Base-by-base conservation (phyloP, 2,329 filamentous ascomycete genomes). In the Whalleya microplaca region DNA sequence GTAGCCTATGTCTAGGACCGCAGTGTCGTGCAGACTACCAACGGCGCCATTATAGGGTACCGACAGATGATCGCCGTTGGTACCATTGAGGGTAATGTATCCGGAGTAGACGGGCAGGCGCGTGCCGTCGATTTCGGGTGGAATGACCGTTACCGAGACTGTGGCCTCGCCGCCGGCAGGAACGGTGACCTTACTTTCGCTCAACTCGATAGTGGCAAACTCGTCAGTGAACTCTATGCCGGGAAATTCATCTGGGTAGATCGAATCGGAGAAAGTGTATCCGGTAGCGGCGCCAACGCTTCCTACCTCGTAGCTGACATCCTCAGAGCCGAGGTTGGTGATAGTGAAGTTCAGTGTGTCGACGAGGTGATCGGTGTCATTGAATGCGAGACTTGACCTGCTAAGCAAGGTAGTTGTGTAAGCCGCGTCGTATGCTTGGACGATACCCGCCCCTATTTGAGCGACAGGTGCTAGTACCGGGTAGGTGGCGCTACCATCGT, bases 401-500 rank as follows among this genome's bases (percentile, higher is more conserved):
- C 78, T 80, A 19, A 88, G 72, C 12, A 83, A 65, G 2, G 80
- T 79, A 2, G 76, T 82, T 16, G 80, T 74, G 62, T 81, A 78
- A 5, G 84, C 82, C 2, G 84, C 83, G 54, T 86, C 81, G 59
- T 81, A 81, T 3, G 83, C 85, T 62, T 86, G 82, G 47, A 88
- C 73, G 12, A 87, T 73, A 40, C 86, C 86, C 23, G 72, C 80
- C 10, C 86, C 86, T 64, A 87, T 83, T 66, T 89, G 85, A 2
- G 80, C 71, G 12, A 85, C 80, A 0, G 85, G 84, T 0, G 83
- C 81, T 0, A 84, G 72, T 40, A 75, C 68, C 1, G 71, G 58
- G 23, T 67, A 72, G 6, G 76, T 73, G 2, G 59, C 60, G 0
- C 55, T 64, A 6, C 75, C 76, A 42, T 78, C 73, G 60, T 82